Percentiles rank a stretch among this genome's conserved stretches.
phyloP scores from a whole-genome alignment of 73 alveolate genomes.

The Paramecium sonneborni region DNA sequence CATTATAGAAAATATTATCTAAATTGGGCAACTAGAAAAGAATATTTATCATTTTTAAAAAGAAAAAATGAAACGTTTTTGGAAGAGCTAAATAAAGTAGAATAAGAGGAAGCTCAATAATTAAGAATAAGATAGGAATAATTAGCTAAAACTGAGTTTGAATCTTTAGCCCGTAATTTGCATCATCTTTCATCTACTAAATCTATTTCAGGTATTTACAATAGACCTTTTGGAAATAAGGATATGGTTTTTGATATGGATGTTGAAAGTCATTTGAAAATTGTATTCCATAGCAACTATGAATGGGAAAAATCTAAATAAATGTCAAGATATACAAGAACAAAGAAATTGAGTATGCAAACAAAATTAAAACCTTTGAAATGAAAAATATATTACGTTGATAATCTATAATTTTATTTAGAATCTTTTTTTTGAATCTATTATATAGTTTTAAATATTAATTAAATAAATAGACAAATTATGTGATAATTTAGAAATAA shows the following conservation, averaged over 20 bases:
- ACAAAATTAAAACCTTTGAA: neutral
- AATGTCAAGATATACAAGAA: conserved; percentile 38
- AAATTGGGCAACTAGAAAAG: neutral
- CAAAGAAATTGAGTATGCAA: neutral
- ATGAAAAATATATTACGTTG: neutral
- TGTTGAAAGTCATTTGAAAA: conserved; percentile 82
- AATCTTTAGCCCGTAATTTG: conserved; percentile 78
- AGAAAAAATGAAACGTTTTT: conserved; percentile 47
- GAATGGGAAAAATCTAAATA: conserved; percentile 6
- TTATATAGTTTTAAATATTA: no score
- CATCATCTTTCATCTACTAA: conserved; percentile 86
- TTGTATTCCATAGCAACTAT: conserved; percentile 40
- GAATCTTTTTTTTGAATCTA: neutral
- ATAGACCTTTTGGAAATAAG: conserved; percentile 83
- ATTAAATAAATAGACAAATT: neutral
- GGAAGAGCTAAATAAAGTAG: conserved; percentile 68
- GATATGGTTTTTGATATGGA: conserved; percentile 86
- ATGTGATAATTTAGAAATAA: neutral
- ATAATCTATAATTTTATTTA: neutral
- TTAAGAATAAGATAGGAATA: conserved; percentile 65
- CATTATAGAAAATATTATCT: conserved; percentile 42
- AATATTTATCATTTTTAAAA: neutral
- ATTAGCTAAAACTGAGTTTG: conserved; percentile 80
- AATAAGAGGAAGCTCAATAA: conserved; percentile 64
- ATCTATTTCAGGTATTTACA: conserved; percentile 88